Conservation (phyloP, 805 yeast species). For the Yarrowia yakushimensis region DNA sequence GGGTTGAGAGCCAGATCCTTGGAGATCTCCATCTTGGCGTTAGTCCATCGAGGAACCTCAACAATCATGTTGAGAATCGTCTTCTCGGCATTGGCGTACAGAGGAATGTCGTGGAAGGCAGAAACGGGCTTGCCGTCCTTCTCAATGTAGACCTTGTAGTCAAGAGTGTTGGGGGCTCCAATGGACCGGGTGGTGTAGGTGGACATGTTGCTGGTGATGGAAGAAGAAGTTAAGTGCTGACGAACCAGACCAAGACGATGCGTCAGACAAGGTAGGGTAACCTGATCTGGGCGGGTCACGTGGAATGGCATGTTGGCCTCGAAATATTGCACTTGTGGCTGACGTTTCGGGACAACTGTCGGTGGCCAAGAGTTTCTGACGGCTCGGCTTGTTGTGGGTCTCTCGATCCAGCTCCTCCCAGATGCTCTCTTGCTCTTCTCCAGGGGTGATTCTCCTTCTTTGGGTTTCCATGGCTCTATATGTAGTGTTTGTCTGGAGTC, state of each 20-base stretch:
- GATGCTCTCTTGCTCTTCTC: no score
- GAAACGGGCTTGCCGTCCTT: constrained; percentile 92
- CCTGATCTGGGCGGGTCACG: background rate
- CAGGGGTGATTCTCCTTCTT: background rate
- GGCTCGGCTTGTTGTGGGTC: background rate
- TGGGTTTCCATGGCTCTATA: constrained; percentile 23
- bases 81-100: constrained; percentile 91
- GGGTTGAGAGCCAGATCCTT: constrained; percentile 85
- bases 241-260: background rate
- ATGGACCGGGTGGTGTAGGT: constrained; percentile 80
- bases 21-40: constrained; percentile 92
- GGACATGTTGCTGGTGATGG: constrained; percentile 2
- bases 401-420: no score
- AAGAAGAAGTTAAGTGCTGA: constrained; percentile 7
- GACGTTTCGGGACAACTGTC: no score
- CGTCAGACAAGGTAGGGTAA: background rate
- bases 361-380: no score
- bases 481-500: background rate
- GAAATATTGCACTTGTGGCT: no score
- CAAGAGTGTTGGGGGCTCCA: constrained; percentile 94
- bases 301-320: background rate
- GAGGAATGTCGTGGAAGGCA: constrained; percentile 90
- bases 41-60: constrained; percentile 98
- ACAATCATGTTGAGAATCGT: constrained; percentile 86
- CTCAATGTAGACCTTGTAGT: constrained; percentile 87